Base-by-base conservation (phyloP, 805 yeast species). In the Pichia pseudocactophila region DNA sequence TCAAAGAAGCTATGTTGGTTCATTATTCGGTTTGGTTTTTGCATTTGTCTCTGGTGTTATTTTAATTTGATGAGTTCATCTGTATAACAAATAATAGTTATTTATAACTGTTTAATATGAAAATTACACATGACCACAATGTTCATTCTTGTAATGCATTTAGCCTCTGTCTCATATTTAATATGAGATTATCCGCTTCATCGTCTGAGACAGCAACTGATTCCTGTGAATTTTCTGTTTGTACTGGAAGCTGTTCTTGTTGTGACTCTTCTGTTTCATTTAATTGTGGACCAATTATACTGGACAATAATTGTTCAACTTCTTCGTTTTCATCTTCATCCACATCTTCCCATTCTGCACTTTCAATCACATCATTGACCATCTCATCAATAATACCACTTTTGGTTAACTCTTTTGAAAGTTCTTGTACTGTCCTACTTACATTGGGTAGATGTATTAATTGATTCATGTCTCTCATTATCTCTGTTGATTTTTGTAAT, bases 341-440 rank as follows among this genome's bases (percentile, higher is more conserved):
- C 45, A 78, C 84, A 16, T 74, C 82, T 37, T 73, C 81, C 26
- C 80, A 86, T 17, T 73, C 80, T 44, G 76, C 63, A 39, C 69
- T 63, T 46, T 89, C 97, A 46, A 90, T 69, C 48, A 85, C 78
- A 57, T 92, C 99, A 44, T 84, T 87, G 58, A 89, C 80, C 97
- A 92, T 92, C 58, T 92, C 98, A 51, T 85, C 86, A 41, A 92
- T 87, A 36, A 92, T 74, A 0, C 92, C 92, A 11, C 84, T 76
- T 61, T 81, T 83, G 76, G 84, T 79, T 53, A 90, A 70, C 63
- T 92, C 99, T 55, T 75, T 80, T 46, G 90, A 84, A 44, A 92
- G 65, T 52, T 82, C 94, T 55, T 82, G 82, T 84, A 90, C 87
- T 0, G 95, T 80, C 10, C 75, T 78, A 52, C 78, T 78, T 41